A percentile compares a stretch with the other conserved stretches of the same genome.
These are phyloP conservation scores for grape (Vitis vinifera) DNA, from an alignment of 164 flowering plant genomes.

Conservation along the genomic window ASM3070453v1 NC_081822.1:33633501-33634000, in stretches of 20 bases:
- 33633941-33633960: neutral
- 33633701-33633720: neutral
- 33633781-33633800: conserved; percentile 5
- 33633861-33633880: neutral
- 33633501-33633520: neutral
- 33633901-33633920: neutral
- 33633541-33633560: neutral
- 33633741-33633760: neutral
- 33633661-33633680: neutral
- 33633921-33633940: neutral
- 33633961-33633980: conserved; percentile 10
- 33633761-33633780: neutral
- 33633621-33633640: conserved; percentile 8
- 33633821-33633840: neutral
- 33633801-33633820: neutral
- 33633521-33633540: conserved; percentile 10
- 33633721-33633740: neutral
- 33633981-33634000: conserved; percentile 11
- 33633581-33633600: neutral
- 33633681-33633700: neutral
- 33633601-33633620: conserved; percentile 2
- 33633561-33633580: neutral
- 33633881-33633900: neutral
- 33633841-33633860: neutral
- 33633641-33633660: too few species aligned